Evolutionary conservation across 495 filamentous ascomycete genomes (phyloP).

Genomic region (Daldinia childiae): DNA sequence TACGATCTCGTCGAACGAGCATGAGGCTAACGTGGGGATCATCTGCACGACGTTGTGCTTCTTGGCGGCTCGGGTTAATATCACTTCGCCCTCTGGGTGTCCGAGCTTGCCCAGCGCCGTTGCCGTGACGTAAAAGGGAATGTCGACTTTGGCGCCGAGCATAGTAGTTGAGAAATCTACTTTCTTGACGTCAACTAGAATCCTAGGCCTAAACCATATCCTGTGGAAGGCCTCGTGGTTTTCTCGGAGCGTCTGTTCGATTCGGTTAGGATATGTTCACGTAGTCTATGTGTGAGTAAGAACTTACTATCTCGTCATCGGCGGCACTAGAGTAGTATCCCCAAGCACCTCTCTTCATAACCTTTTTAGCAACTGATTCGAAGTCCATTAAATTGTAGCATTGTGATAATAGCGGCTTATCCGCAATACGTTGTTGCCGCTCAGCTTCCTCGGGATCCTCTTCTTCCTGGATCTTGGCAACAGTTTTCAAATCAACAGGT

Average conservation of each 20-base stretch:
- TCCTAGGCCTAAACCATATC: slow-evolving; percentile 92
- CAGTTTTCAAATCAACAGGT: slow-evolving; percentile 87
- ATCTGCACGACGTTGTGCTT: slow-evolving; percentile 92
- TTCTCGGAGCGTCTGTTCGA: slow-evolving; percentile 84
- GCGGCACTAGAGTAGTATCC: slow-evolving; percentile 96
- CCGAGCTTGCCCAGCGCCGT: slow-evolving; percentile 93
- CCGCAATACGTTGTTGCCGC: slow-evolving; percentile 75
- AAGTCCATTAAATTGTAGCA: slow-evolving; percentile 98
- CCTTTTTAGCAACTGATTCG: slow-evolving; percentile 83
- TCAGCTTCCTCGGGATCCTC: slow-evolving; percentile 80
- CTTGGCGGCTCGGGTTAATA: slow-evolving; percentile 83
- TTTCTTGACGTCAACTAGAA: slow-evolving; percentile 86
- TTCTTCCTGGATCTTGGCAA: slow-evolving; percentile 73
- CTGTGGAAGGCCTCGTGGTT: slow-evolving; percentile 97
- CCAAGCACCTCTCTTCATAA: slow-evolving; percentile 97
- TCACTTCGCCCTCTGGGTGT: slow-evolving; percentile 86
- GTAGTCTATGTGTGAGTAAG: neutral
- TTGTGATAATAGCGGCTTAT: slow-evolving; percentile 84
- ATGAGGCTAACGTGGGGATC: slow-evolving; percentile 98
- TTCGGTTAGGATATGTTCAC: neutral
- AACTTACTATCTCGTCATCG: slow-evolving; percentile 92
- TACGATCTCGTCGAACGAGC: slow-evolving; percentile 95
- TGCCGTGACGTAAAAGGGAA: slow-evolving; percentile 92
- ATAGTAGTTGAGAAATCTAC: slow-evolving; percentile 89
- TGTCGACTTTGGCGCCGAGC: slow-evolving; percentile 82